Conservation (phyloP, 2,329 filamentous ascomycete genomes). For the Laburnicola sp. region DNA sequence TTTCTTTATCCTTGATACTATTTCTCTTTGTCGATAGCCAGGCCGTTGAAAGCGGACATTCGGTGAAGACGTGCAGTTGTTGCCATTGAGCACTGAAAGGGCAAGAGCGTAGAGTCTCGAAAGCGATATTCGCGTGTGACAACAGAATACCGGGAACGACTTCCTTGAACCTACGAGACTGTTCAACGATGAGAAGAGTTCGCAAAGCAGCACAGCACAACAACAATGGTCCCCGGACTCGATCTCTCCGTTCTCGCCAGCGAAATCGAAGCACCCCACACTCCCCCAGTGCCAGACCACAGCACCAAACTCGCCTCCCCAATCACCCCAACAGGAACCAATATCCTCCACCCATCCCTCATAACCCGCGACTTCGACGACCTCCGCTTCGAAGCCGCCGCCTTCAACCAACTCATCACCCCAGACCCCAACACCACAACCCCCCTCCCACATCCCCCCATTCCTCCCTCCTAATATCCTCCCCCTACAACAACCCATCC, state of each 20-base stretch:
- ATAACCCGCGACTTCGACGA: slow-evolving; percentile 39
- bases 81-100: background rate
- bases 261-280: slow-evolving; percentile 8
- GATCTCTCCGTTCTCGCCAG: slow-evolving; percentile 17
- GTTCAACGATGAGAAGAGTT: no score
- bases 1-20: background rate
- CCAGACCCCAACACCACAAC: background rate
- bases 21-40: background rate
- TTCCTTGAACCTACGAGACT: background rate
- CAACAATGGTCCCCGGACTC: slow-evolving; percentile 20
- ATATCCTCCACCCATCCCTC: slow-evolving; percentile 26
- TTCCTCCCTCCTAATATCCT: slow-evolving; percentile 62
- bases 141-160: background rate
- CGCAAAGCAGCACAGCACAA: background rate
- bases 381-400: slow-evolving; percentile 41
- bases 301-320: background rate
- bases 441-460: background rate
- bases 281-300: slow-evolving; percentile 4
- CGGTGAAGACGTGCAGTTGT: background rate
- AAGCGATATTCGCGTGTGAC: background rate
- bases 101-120: background rate
- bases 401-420: slow-evolving; percentile 29
- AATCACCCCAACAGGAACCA: slow-evolving; percentile 2
- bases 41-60: no score
- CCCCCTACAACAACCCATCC: slow-evolving; percentile 71